These are phyloP conservation scores for Coemansia sp. DNA, from an alignment of 192 early-diverging fungal species.

Conservation along the genomic window DNA sequence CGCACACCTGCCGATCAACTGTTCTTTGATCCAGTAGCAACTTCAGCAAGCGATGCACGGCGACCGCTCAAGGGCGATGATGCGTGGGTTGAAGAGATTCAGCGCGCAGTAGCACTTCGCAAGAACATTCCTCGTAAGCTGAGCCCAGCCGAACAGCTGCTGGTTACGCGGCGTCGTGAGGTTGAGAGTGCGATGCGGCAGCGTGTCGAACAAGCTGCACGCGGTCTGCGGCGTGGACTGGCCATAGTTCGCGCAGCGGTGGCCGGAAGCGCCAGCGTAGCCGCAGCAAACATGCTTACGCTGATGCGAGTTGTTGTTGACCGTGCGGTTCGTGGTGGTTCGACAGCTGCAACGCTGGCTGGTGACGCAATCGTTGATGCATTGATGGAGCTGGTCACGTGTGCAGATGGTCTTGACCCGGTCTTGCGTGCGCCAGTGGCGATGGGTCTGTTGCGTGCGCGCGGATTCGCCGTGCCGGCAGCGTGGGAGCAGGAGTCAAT, in stretches of 20 bases:
- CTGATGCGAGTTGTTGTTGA: slow-evolving; percentile 60
- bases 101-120: slow-evolving; percentile 28
- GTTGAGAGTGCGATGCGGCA: slow-evolving; percentile 72
- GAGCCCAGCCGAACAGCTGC: slow-evolving; percentile 64
- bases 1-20: slow-evolving; percentile 32
- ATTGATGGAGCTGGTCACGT: slow-evolving; percentile 54
- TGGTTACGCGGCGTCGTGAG: slow-evolving; percentile 65
- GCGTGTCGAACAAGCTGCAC: slow-evolving; percentile 56
- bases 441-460: slow-evolving; percentile 37
- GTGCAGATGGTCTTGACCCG: slow-evolving; percentile 43
- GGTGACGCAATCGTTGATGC: slow-evolving; percentile 59
- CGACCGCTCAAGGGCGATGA: slow-evolving; percentile 21
- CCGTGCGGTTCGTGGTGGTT: slow-evolving; percentile 18
- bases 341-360: slow-evolving; percentile 35
- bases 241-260: slow-evolving; percentile 64
- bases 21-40: slow-evolving; percentile 26
- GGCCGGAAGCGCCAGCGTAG: slow-evolving; percentile 54
- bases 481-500: slow-evolving; percentile 36
- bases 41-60: slow-evolving; percentile 5
- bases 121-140: slow-evolving; percentile 25
- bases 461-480: slow-evolving; percentile 27
- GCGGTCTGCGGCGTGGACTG: slow-evolving; percentile 60
- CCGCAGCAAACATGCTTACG: slow-evolving; percentile 58
- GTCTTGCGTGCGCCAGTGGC: slow-evolving; percentile 28
- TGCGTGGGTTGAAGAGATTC: slow-evolving; percentile 42